Conservation (phyloP, 768 basidiomycete genomes). For the Phylloporus scabripes region DNA sequence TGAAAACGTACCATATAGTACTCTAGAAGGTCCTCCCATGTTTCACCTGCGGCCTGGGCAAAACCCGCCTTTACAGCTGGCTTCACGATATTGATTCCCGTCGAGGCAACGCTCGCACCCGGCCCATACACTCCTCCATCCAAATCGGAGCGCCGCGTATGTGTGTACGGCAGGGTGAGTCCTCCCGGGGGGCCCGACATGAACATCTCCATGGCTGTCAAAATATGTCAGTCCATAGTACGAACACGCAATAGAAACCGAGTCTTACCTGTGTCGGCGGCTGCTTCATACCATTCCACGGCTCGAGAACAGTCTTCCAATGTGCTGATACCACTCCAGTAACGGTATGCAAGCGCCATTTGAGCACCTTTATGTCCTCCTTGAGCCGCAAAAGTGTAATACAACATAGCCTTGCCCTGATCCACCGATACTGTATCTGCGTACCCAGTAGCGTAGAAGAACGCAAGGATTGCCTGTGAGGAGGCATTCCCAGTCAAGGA, state of each 20-base stretch:
- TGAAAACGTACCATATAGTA: constrained; percentile 67
- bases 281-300: constrained; percentile 82
- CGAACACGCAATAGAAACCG: constrained; percentile 20
- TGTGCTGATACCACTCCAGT: constrained; percentile 95
- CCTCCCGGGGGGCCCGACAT: constrained; percentile 89
- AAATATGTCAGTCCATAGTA: constrained; percentile 1
- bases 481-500: constrained; percentile 73
- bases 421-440: constrained; percentile 55
- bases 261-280: constrained; percentile 71
- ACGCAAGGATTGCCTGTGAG: constrained; percentile 80
- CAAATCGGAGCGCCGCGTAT: constrained; percentile 82
- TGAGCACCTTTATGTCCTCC: constrained; percentile 83
- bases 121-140: constrained; percentile 92
- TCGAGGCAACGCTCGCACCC: constrained; percentile 90
- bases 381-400: constrained; percentile 92
- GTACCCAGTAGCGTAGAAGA: constrained; percentile 88
- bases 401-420: constrained; percentile 80
- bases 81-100: constrained; percentile 63
- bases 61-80: constrained; percentile 81
- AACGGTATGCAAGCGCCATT: constrained; percentile 89
- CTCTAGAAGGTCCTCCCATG: constrained; percentile 89
- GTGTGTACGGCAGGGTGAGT: constrained; percentile 72
- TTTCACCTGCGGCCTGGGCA: constrained; percentile 84
- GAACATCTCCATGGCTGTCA: constrained; percentile 72
- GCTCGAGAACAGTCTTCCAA: constrained; percentile 81